Base-by-base conservation (phyloP, 257 asterid genomes). In the Agastache rugosa region DNA sequence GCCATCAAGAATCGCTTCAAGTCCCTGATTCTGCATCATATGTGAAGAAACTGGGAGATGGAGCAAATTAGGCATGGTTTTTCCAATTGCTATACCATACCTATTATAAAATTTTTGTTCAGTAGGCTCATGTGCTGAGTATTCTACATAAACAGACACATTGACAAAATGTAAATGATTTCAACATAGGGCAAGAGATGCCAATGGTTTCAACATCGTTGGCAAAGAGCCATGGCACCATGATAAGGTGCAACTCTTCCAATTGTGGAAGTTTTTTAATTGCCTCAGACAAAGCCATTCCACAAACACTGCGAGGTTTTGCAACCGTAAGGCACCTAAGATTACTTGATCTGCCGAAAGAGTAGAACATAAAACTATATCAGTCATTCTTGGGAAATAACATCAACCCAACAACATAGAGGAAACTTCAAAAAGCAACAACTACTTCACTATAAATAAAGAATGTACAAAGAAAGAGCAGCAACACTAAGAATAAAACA, bases 211-310 rank as follows among this genome's bases (percentile, higher is more conserved):
- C 85, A 25, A 82, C 54, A 4, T 55, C 51, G 42, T 20, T 55
- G 2, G 53, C 50, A 11, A 1, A 1, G 34, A 82, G 9, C 0
- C 19, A 11, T 5, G 27, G 5, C 63, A 58, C 34, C 39, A 23
- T 25, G 15, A 17, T 19, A 59, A 88, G 82, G 51, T 86, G 87
- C 82, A 88, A 60, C 81, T 86, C 90, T 71, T 86, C 89, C 69
- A 88, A 68, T 42, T 63, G 42, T 4, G 62, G 62, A 20, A 55
- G 62, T 22, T 55, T 20, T 22, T 22, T 3, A 23, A 55, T n/a
- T 0, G 16, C n/a, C 73, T 48, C 72, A 29, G 19, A 17, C 71
- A 86, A 68, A 34, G 76, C 83, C 11, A n/a, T 27, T 0, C 35
- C 75, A 19, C 77, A 29, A 15, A 85, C 53, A 1, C 31, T 23